A percentile compares a stretch with the other conserved stretches of the same genome.
phyloP scores from a whole-genome alignment of 2,329 filamentous ascomycete species.

The Neophaeococcomyces aloes region DNA sequence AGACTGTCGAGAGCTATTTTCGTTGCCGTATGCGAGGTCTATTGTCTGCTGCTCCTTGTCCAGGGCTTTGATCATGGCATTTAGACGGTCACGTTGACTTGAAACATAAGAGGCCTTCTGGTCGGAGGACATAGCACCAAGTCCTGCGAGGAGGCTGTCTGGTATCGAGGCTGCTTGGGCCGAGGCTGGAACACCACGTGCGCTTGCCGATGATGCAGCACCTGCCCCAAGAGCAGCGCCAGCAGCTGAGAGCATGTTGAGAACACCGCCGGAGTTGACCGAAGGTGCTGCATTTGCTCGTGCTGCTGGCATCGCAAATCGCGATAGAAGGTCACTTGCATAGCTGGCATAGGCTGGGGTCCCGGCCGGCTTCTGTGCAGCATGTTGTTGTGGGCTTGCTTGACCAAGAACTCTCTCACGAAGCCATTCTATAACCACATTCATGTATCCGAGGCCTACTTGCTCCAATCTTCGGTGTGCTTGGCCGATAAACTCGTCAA shows the following conservation, averaged over 20 bases:
- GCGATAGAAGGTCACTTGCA: slow-evolving; percentile 68
- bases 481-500: slow-evolving; percentile 79
- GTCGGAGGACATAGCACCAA: slow-evolving; percentile 45
- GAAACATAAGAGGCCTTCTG: slow-evolving; percentile 66
- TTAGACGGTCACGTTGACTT: slow-evolving; percentile 67
- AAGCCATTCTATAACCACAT: slow-evolving; percentile 58
- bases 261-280: slow-evolving; percentile 50
- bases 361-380: slow-evolving; percentile 25
- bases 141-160: slow-evolving; percentile 58
- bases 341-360: slow-evolving; percentile 42
- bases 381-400: slow-evolving; percentile 47
- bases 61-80: slow-evolving; percentile 63
- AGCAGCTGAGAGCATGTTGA: slow-evolving; percentile 62
- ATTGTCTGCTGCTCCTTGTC: slow-evolving; percentile 65
- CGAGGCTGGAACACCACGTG: slow-evolving; percentile 10
- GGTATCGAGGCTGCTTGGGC: slow-evolving; percentile 16
- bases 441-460: slow-evolving; percentile 66
- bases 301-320: slow-evolving; percentile 72
- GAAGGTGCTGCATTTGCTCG: slow-evolving; percentile 41
- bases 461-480: slow-evolving; percentile 68
- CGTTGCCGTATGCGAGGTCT: slow-evolving; percentile 30
- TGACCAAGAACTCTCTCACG: slow-evolving; percentile 71
- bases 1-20: slow-evolving; percentile 10
- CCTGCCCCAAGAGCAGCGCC: slow-evolving; percentile 44
- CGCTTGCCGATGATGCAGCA: slow-evolving; percentile 21